phyloP scores from a whole-genome alignment of 2,329 filamentous ascomycete species.

The Penicillium paneum region DNA sequence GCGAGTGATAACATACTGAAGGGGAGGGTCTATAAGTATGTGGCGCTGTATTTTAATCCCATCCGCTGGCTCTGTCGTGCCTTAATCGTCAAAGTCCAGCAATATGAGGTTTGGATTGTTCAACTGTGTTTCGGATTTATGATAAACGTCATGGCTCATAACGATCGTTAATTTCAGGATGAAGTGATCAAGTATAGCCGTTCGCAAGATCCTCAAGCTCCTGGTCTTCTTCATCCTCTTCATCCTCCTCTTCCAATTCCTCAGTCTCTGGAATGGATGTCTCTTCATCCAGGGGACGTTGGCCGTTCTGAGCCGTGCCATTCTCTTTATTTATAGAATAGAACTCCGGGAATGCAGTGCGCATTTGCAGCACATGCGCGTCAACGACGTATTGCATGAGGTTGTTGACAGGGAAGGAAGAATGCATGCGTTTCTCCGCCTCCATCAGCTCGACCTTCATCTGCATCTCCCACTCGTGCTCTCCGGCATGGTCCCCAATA shows the following conservation, averaged over 20 bases:
- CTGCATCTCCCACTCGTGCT: slow-evolving; percentile 25
- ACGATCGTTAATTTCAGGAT: neutral
- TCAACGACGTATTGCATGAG: slow-evolving; percentile 24
- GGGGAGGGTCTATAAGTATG: neutral
- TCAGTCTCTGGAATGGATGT: neutral
- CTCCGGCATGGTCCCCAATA: slow-evolving; percentile 21
- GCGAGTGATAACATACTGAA: neutral
- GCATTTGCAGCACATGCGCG: slow-evolving; percentile 24
- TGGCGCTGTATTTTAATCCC: neutral
- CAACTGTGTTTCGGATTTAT: neutral
- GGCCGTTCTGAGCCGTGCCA: neutral
- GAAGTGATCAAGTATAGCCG: neutral
- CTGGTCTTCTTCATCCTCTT: slow-evolving; percentile 8
- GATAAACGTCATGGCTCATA: neutral
- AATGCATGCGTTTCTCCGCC: slow-evolving; percentile 23
- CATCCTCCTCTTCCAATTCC: neutral
- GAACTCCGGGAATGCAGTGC: slow-evolving; percentile 23
- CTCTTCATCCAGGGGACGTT: neutral
- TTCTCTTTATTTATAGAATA: slow-evolving; percentile 9
- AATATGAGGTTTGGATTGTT: neutral
- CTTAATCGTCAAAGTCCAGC: neutral
- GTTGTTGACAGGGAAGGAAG: slow-evolving; percentile 20
- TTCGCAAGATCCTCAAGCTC: slow-evolving; percentile 9
- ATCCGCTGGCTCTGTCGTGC: neutral
- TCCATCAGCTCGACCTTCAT: slow-evolving; percentile 27